A percentile compares a stretch with the other conserved stretches of the same genome.
These are phyloP conservation scores for Venturia aucupariae DNA, from an alignment of 2,329 filamentous ascomycete genomes.

Conservation along the genomic window DNA sequence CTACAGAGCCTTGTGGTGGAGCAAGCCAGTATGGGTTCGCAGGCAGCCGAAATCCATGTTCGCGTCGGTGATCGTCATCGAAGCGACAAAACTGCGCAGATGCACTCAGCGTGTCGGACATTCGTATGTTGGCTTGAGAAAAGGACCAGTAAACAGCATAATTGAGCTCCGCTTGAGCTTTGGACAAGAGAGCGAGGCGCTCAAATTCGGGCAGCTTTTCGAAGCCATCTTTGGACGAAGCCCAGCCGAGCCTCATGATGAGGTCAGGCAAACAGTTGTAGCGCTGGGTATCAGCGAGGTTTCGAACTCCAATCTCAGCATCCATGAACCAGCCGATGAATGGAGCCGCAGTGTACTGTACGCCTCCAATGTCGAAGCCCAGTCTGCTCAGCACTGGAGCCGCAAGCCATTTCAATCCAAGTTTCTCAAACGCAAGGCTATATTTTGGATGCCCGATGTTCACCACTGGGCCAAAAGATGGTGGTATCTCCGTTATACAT, in stretches of 20 bases:
- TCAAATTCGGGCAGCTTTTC: constrained; percentile 22
- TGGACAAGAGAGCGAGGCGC: constrained; percentile 17
- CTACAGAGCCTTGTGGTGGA: constrained; percentile 22
- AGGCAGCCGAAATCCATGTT: constrained; percentile 21
- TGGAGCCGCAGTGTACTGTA: constrained; percentile 22
- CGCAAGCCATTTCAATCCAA: constrained; percentile 23
- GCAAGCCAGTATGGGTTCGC: constrained; percentile 23
- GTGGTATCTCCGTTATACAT: constrained; percentile 19
- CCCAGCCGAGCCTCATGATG: constrained; percentile 16
- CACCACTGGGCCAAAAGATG: constrained; percentile 17
- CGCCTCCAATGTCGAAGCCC: constrained; percentile 24
- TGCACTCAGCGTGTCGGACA: constrained; percentile 22
- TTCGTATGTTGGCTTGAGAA: constrained; percentile 18
- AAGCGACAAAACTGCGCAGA: constrained; percentile 21
- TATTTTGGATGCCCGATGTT: constrained; percentile 21
- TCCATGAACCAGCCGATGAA: constrained; percentile 27
- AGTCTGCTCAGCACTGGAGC: constrained; percentile 22
- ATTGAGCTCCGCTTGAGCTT: constrained; percentile 23
- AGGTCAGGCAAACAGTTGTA: constrained; percentile 22
- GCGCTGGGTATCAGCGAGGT: constrained; percentile 22
- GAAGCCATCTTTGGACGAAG: constrained; percentile 4
- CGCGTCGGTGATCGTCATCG: constrained; percentile 20
- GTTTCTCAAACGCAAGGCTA: constrained; percentile 19
- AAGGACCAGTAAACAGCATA: constrained; percentile 23
- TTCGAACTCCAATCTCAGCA: constrained; percentile 24